Evolutionary conservation across 306 rosid genomes (phyloP).

Genomic region (Corylus americana): DNA sequence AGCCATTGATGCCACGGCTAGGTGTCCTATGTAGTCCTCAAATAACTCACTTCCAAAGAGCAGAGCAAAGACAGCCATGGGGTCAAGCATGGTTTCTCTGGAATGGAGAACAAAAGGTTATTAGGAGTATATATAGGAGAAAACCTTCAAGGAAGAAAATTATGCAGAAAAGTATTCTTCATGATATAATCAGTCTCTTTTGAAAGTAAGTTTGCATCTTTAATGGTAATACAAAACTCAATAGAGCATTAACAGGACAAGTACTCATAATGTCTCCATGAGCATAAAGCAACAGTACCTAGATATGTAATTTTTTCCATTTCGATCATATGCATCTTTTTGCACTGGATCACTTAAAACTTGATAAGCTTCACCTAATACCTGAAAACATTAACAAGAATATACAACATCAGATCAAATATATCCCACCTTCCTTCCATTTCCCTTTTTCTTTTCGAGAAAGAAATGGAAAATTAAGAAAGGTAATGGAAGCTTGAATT

Average conservation of each 20-base stretch:
- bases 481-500: not conserved
- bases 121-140: slow-evolving; percentile 1
- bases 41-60: slow-evolving; percentile 91
- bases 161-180: not conserved
- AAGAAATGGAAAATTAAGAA: not conserved
- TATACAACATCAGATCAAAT: not conserved
- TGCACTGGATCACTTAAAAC: slow-evolving; percentile 83
- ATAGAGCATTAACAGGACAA: not conserved
- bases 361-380: slow-evolving; percentile 87
- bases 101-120: slow-evolving; percentile 23
- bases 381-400: slow-evolving; percentile 36
- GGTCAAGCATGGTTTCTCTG: slow-evolving; percentile 94
- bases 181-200: not conserved
- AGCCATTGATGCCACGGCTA: slow-evolving; percentile 92
- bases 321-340: slow-evolving; percentile 71
- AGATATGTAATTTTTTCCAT: slow-evolving; percentile 75
- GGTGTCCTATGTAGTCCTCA: slow-evolving; percentile 88
- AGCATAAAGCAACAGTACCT: slow-evolving; percentile 45
- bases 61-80: slow-evolving; percentile 81
- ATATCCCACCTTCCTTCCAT: not conserved
- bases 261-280: not conserved
- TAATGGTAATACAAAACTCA: not conserved
- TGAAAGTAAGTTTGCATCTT: not conserved
- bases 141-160: not conserved
- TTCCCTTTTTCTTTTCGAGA: not conserved